Percentiles rank a stretch among this genome's conserved stretches.
Evolutionary conservation across 257 asterid species (phyloP).

Genomic region (Gentiana dahurica): DNA sequence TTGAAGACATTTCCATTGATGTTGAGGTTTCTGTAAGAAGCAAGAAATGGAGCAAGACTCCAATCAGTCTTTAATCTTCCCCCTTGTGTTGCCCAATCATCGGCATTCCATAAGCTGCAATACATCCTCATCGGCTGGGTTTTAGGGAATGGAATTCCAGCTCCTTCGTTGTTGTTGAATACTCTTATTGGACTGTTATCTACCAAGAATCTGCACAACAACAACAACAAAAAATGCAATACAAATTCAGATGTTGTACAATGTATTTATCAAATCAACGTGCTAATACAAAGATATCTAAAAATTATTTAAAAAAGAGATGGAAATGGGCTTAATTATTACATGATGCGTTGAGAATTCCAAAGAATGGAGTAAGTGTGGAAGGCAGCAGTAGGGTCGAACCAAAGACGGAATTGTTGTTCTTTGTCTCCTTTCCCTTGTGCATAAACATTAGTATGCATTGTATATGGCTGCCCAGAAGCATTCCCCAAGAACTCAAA

Average conservation of each 20-base stretch:
- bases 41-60: conserved; percentile 48
- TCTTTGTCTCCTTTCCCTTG: conserved; percentile 34
- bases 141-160: conserved; percentile 42
- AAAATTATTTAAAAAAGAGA: background rate
- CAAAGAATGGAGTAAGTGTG: conserved; percentile 56
- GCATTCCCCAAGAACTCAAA: too few species aligned
- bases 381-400: conserved; percentile 43
- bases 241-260: background rate
- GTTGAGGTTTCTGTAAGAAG: conserved; percentile 25
- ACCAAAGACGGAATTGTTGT: conserved; percentile 65
- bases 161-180: conserved; percentile 31
- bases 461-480: too few species aligned
- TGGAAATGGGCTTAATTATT: background rate
- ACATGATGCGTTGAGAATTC: conserved; percentile 47
- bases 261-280: too few species aligned
- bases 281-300: background rate
- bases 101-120: conserved; percentile 55
- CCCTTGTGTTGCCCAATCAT: conserved; percentile 65
- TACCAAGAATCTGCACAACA: conserved; percentile 34
- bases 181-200: conserved; percentile 53
- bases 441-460: too few species aligned
- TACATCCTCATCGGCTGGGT: conserved; percentile 41
- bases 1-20: conserved; percentile 12
- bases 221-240: background rate
- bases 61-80: conserved; percentile 55